Evolutionary conservation across 257 asterid genomes (phyloP), one percentile per base, ranked within the genome.

Genomic region (Agastache rugosa): DNA sequence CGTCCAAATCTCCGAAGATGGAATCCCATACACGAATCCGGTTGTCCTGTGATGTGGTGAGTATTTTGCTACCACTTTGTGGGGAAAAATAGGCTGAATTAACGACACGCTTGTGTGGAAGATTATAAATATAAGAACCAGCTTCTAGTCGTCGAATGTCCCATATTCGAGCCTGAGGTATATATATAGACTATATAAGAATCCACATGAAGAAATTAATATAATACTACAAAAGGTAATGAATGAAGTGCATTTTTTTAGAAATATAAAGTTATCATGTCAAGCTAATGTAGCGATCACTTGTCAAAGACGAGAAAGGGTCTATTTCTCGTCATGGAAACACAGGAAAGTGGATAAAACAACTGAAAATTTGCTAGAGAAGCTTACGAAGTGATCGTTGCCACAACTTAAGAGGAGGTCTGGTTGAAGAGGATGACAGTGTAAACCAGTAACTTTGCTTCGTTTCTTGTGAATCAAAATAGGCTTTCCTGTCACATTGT

Each of bases 51-150:
- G 98, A 89, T 11, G 99, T 94, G 54, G 99, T 92, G 25, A 94
- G 88, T 85, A 94, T 89, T 82, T 94, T 94, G 90, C 97, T 87
- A 63, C 99, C 99, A 64, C 83, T 92, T 66, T 77, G 84, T 14
- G 97, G 98, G 15, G 99, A 94, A 85, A 94, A 94, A 85, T 84
- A 92, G 69, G 99, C 99, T 5, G 99, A 92, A 80, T 91, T 94
- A 63, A 94, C 99, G 19, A 94, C 98, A 61, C 99, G 94, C 63
- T 84, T 89, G 78, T 94, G 99, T 42, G 89, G 62, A 59, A 94
- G 98, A 71, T 85, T 82, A 64, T 81, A 82, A 41, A 94, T 86
- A 48, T 97, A 90, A 35, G 97, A 87, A 42, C 93, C 93, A 63
- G 90, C 77, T 82, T 94, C 93, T 55, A 92, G 78, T 72, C 15